A percentile compares a stretch with the other conserved stretches of the same genome.
phyloP scores from a whole-genome alignment of 768 basidiomycete genomes.

The Amanita pallidorosea region DNA sequence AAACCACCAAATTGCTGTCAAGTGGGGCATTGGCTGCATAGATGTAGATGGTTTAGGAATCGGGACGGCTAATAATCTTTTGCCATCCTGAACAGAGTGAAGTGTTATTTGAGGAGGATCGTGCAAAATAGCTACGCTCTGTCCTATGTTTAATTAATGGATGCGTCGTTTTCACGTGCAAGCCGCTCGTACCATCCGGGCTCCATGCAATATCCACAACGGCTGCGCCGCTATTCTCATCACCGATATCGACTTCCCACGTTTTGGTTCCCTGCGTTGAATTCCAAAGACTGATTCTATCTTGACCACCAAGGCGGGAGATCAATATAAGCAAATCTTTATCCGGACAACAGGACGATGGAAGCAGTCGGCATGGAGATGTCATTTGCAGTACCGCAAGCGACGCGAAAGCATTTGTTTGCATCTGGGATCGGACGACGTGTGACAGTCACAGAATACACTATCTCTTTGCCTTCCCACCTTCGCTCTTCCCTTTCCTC shows the following conservation, averaged over 20 bases:
- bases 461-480: constrained; percentile 1
- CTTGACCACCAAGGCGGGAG: constrained; percentile 54
- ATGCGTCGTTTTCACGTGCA: neutral
- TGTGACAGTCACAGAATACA: constrained; percentile 2
- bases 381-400: constrained; percentile 50
- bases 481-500: neutral
- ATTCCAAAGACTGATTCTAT: constrained; percentile 72
- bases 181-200: constrained; percentile 51
- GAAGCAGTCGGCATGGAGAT: constrained; percentile 43
- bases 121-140: constrained; percentile 62
- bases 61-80: constrained; percentile 35
- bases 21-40: constrained; percentile 10
- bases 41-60: constrained; percentile 16
- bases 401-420: constrained; percentile 39
- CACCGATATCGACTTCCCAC: constrained; percentile 69
- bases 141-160: constrained; percentile 28
- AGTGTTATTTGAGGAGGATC: constrained; percentile 58
- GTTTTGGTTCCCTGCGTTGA: constrained; percentile 63
- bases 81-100: constrained; percentile 74
- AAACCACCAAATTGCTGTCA: constrained; percentile 71
- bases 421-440: constrained; percentile 17
- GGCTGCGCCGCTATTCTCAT: constrained; percentile 32
- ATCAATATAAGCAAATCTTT: constrained; percentile 69
- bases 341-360: constrained; percentile 72
- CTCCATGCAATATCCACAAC: constrained; percentile 67